These are phyloP conservation scores for Ophiostoma piceae DNA, from an alignment of 2,329 filamentous ascomycete genomes.

Conservation along the genomic window DNA sequence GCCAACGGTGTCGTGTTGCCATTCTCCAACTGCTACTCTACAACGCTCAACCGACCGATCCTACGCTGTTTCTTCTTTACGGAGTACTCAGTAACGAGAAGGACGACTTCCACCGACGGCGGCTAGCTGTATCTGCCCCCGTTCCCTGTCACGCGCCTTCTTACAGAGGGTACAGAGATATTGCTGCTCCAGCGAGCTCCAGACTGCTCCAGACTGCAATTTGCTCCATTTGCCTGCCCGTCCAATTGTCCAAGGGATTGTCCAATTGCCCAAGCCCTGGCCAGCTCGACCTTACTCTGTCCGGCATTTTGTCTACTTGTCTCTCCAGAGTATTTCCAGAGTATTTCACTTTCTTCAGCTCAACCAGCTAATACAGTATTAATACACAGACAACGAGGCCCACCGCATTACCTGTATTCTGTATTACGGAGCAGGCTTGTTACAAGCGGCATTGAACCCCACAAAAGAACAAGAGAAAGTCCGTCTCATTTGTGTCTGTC, in stretches of 20 bases:
- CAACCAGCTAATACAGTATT: not conserved
- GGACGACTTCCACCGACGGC: not conserved
- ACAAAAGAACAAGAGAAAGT: not conserved
- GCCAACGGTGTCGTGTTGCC: no score
- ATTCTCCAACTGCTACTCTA: not conserved
- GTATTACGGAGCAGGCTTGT: slow-evolving; percentile 4
- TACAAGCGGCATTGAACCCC: slow-evolving; percentile 4
- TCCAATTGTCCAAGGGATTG: no score
- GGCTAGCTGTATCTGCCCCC: not conserved
- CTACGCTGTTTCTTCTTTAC: not conserved
- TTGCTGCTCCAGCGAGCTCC: not conserved
- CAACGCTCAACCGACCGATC: not conserved
- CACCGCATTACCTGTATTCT: not conserved
- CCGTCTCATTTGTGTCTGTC: not conserved
- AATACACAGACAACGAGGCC: not conserved
- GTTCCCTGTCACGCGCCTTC: not conserved
- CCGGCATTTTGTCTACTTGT: not conserved
- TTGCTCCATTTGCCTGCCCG: not conserved
- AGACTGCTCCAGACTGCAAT: not conserved
- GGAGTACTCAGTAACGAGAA: no score
- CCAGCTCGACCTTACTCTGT: not conserved
- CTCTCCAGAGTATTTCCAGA: not conserved
- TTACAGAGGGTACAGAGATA: not conserved
- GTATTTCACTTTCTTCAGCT: not conserved
- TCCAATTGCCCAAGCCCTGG: no score